A percentile compares a stretch with the other conserved stretches of the same genome.
Conservation (phyloP, 441 rosid genomes). For the Croton laevigatus region DNA sequence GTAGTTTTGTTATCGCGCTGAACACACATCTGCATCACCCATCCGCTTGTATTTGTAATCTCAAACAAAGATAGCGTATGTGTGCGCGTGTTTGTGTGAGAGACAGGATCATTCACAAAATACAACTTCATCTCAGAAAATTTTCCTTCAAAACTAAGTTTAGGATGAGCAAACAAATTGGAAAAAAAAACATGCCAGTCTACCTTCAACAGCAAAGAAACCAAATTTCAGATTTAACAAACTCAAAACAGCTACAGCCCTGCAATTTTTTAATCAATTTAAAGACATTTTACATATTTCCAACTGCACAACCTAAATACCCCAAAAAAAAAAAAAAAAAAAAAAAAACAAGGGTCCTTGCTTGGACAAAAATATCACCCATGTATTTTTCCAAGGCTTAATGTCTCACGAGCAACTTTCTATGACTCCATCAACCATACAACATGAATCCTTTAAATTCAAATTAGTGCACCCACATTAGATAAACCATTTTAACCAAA, state of each 20-base stretch:
- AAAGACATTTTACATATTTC: neutral
- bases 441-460: neutral
- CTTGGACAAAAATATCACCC: neutral
- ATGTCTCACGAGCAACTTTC: neutral
- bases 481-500: neutral
- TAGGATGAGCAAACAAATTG: neutral
- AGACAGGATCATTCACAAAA: neutral
- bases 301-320: too few relatives aligned
- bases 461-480: neutral
- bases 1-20: conserved; percentile 86
- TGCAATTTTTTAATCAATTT: neutral
- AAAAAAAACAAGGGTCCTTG: too few relatives aligned
- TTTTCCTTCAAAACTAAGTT: neutral
- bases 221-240: neutral
- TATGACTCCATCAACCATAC: neutral
- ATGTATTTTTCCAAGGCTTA: neutral
- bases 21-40: conserved; percentile 68
- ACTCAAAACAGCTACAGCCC: neutral
- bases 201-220: neutral
- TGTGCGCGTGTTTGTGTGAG: neutral
- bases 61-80: neutral
- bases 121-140: neutral
- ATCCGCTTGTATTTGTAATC: neutral
- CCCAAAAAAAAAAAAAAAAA: too few relatives aligned
- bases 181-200: neutral